A percentile compares a stretch with the other conserved stretches of the same genome.
phyloP scores from a whole-genome alignment of 805 yeast genomes.

The Jamesozyma rosinii region DNA sequence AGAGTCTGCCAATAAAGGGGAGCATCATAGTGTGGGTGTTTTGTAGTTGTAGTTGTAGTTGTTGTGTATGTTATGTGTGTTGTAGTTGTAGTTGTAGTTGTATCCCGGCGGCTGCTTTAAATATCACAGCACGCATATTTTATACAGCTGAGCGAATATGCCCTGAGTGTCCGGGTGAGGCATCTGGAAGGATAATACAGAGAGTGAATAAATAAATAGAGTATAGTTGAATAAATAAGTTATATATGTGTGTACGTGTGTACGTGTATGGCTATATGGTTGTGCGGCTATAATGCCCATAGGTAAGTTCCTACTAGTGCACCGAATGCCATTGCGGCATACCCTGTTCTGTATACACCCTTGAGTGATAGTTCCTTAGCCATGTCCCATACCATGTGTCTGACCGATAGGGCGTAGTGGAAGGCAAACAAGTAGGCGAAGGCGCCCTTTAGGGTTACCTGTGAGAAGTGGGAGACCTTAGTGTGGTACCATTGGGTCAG shows the following conservation, averaged over 20 bases:
- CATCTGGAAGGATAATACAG: no score
- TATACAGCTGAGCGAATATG: no score
- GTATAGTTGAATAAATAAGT: not conserved
- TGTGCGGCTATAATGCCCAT: conserved; percentile 4
- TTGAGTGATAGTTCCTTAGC: conserved; percentile 70
- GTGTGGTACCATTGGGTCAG: conserved; percentile 38
- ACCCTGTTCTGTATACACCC: conserved; percentile 91
- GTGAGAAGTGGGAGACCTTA: conserved; percentile 53
- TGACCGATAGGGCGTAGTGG: conserved; percentile 79
- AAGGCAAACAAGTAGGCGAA: conserved; percentile 77
- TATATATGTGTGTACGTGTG: not conserved
- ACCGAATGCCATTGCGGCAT: conserved; percentile 62
- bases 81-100: no score
- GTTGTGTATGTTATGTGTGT: no score
- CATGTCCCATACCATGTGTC: conserved; percentile 91
- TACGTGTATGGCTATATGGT: not conserved
- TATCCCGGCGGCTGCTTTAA: no score
- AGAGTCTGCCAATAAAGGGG: conserved; percentile 28
- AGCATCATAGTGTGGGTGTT: conserved; percentile 1
- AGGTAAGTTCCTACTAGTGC: conserved; percentile 50
- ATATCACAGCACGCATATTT: no score
- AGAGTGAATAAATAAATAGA: not conserved
- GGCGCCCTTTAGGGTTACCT: conserved; percentile 55
- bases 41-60: no score
- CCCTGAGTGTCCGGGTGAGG: no score